Percentiles rank a stretch among this genome's conserved stretches.
Conservation (phyloP, 192 early-diverging fungal species). For the Backusella circina region DNA sequence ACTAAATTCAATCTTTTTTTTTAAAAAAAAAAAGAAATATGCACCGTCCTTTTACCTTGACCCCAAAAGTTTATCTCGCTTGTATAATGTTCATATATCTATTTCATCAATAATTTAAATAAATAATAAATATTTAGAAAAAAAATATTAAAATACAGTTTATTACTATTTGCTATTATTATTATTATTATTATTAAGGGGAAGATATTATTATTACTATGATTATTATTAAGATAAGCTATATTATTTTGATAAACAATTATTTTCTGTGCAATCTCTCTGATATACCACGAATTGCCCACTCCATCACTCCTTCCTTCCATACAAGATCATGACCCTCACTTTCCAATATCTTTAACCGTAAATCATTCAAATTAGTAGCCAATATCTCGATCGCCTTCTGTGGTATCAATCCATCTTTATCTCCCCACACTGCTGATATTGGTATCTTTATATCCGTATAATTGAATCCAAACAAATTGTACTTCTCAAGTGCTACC, state of each 20-base stretch:
- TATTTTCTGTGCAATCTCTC: not conserved
- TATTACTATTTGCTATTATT: not conserved
- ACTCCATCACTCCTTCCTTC: conserved; percentile 41
- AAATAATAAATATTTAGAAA: not conserved
- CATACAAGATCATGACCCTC: conserved; percentile 38
- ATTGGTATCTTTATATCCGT: conserved; percentile 21
- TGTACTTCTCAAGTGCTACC: conserved; percentile 39
- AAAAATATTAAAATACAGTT: not conserved
- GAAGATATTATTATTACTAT: not conserved
- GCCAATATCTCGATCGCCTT: conserved; percentile 28
- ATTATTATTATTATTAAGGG: not conserved
- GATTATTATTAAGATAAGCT: not conserved
- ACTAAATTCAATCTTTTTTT: conserved; percentile 4
- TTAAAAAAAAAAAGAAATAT: not conserved
- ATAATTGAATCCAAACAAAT: conserved; percentile 35
- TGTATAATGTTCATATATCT: not conserved
- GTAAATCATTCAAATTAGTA: conserved; percentile 28
- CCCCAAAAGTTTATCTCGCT: not conserved
- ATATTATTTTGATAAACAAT: not conserved
- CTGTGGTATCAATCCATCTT: conserved; percentile 33
- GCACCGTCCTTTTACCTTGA: not conserved
- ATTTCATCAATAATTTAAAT: not conserved
- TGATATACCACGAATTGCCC: conserved; percentile 32
- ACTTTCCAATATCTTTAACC: conserved; percentile 34
- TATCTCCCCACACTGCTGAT: conserved; percentile 38